Conservation (phyloP, 2,329 filamentous ascomycete genomes). For the Phialophora verrucosa region DNA sequence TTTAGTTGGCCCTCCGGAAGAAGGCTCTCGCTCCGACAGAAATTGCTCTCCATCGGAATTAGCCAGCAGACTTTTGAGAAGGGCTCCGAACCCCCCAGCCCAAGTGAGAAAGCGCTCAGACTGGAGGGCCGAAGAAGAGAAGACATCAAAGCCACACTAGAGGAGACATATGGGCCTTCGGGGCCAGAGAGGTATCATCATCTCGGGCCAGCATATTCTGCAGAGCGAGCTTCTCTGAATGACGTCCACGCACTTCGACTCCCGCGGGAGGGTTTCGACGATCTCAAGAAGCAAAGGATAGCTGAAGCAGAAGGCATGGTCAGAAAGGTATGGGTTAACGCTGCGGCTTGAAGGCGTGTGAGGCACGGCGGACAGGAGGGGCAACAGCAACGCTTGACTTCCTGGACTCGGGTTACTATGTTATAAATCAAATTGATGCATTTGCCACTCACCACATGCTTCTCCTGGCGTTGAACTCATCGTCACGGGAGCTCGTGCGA, state of each 20-base stretch:
- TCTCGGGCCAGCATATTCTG: conserved; percentile 27
- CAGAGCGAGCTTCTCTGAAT: conserved; percentile 24
- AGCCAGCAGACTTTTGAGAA: neutral
- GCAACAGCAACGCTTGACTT: neutral
- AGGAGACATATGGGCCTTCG: conserved; percentile 23
- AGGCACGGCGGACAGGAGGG: neutral
- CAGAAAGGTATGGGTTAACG: conserved; percentile 21
- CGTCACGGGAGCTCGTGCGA: neutral
- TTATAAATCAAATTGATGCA: neutral
- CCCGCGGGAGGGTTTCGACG: conserved; percentile 1
- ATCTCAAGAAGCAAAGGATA: conserved; percentile 9
- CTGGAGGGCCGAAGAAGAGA: conserved; percentile 25
- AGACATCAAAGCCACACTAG: conserved; percentile 18
- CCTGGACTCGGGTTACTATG: neutral
- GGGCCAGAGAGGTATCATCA: conserved; percentile 25
- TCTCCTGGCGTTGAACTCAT: neutral
- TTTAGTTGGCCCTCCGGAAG: conserved; percentile 26
- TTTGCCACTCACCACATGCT: neutral
- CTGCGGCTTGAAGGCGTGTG: conserved; percentile 12
- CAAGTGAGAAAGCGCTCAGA: conserved; percentile 23
- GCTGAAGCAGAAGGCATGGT: conserved; percentile 20
- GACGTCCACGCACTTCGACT: conserved; percentile 24
- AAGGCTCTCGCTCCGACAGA: conserved; percentile 10
- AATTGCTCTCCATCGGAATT: neutral
- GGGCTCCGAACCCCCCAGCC: conserved; percentile 4